Evolutionary conservation across 1,284 basidiomycete species (phyloP), one percentile per base, ranked within the genome.

Genomic region (Fomitopsis palustris): DNA sequence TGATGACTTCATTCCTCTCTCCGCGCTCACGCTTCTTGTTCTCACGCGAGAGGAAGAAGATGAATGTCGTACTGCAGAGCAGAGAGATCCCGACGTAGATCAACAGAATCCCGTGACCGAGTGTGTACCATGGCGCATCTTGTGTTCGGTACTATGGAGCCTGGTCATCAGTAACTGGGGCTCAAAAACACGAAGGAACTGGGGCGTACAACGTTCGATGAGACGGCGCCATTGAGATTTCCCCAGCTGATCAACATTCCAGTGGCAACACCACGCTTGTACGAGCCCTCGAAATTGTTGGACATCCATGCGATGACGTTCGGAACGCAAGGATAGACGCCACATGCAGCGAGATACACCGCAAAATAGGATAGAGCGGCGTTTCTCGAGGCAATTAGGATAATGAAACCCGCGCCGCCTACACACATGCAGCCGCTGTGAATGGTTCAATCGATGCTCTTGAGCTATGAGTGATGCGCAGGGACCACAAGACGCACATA

Each of bases 241-340:
- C 77, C 78, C 66, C 73, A 78, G 49, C 71, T 69, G 62, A 77
- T 77, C 19, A 75, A 70, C 74, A 77, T 74, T 25, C 70, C 78
- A 49, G 78, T 70, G 19, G 77, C 72, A 35, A 80, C 77, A 57
- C 73, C 74, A 43, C 78, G 75, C 61, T 78, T 78, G 68, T 78
- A 80, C 19, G 71, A 70, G 7, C 78, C 87, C 74, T 91, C 88
- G 16, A 88, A 81, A 65, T 88, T 90, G 65, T 87, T 87, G 29
- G 84, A 84, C 38, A 84, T 81, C 85, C 87, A 89, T 5, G 88
- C 85, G 62, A 87, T 79, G 2, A 85, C 83, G 72, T 90, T 90
- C 27, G 88, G 79, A 61, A 90, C 86, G 52, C 82, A 77, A 4
- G 88, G 87, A 68, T 88, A 91, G 59, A 90, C 88, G 25, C 87